These are phyloP conservation scores for Rhizoctonia solani DNA, from an alignment of 1,284 basidiomycete species.

Conservation along the genomic window DNA sequence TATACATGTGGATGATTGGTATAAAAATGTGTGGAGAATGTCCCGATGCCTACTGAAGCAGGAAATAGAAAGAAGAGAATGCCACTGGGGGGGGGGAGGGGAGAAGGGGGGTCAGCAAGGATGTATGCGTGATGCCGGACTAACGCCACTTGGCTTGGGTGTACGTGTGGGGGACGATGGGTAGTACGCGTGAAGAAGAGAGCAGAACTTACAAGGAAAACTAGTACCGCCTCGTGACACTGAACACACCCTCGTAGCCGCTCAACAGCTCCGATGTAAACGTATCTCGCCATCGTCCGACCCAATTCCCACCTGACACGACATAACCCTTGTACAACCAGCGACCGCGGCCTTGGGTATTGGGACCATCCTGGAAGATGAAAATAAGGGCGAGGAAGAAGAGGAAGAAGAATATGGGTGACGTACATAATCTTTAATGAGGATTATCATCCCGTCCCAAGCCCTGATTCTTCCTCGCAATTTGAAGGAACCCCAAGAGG, in stretches of 20 bases:
- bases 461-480: conserved; percentile 51
- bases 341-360: conserved; percentile 52
- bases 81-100: background rate
- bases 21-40: no score
- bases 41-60: no score
- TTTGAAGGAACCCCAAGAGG: conserved; percentile 55
- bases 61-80: background rate
- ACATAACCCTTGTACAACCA: conserved; percentile 55
- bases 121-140: background rate
- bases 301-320: conserved; percentile 42
- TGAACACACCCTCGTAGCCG: conserved; percentile 45
- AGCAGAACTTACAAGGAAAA: background rate
- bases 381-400: background rate
- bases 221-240: conserved; percentile 5
- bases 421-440: conserved; percentile 55
- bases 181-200: no score
- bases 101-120: background rate
- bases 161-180: no score
- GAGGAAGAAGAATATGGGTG: background rate
- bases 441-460: conserved; percentile 55
- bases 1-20: conserved; percentile 11
- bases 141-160: background rate
- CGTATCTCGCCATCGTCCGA: conserved; percentile 48
- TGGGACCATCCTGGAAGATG: conserved; percentile 10
- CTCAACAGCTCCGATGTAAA: conserved; percentile 46